Conservation (phyloP, 331 rosid genomes). For the Pyracantha coccinea region DNA sequence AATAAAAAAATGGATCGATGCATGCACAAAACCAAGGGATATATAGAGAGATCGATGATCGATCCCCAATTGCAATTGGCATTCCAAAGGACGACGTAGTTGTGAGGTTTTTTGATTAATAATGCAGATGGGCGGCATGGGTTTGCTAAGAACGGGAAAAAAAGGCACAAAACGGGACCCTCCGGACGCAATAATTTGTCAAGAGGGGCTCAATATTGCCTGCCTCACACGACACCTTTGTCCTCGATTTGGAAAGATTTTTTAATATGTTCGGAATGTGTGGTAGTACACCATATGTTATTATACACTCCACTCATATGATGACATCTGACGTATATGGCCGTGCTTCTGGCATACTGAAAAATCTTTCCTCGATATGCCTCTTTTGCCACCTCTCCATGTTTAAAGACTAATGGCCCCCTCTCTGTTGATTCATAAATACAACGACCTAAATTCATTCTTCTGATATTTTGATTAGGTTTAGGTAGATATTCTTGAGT, state of each 20-base stretch:
- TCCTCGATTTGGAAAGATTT: too few relatives aligned
- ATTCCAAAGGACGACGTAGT: too few relatives aligned
- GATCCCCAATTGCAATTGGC: neutral
- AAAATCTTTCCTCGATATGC: too few relatives aligned
- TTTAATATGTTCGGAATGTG: accelerated
- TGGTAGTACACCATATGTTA: accelerated
- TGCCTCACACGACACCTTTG: neutral
- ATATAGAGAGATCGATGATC: neutral
- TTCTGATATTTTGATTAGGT: too few relatives aligned
- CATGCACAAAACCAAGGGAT: neutral
- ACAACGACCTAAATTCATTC: too few relatives aligned
- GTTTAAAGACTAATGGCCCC: too few relatives aligned
- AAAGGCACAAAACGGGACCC: conserved; percentile 3
- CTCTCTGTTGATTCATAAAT: too few relatives aligned
- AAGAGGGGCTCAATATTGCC: neutral
- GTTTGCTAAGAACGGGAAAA: neutral
- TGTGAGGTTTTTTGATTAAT: neutral
- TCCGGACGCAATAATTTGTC: neutral
- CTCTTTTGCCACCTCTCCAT: too few relatives aligned
- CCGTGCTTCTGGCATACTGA: too few relatives aligned
- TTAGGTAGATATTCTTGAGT: too few relatives aligned
- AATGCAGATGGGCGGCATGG: neutral
- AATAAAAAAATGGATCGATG: neutral
- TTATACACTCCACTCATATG: too few relatives aligned
- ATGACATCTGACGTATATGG: too few relatives aligned